Base-by-base conservation (phyloP, 768 basidiomycete species). In the Crucibulum laeve region DNA sequence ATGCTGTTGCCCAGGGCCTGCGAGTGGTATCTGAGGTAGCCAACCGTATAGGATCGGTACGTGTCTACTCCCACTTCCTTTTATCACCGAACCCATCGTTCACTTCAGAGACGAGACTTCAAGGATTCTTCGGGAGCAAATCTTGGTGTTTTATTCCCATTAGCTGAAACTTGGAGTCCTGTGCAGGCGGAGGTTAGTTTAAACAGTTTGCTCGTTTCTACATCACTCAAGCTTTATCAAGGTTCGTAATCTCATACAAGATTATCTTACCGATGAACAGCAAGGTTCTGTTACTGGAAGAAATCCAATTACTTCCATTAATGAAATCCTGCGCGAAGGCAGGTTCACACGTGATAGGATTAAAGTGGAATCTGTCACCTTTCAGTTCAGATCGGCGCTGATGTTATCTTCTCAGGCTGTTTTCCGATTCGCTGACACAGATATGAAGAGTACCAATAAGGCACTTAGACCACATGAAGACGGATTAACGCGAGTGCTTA, bases 231-330 rank as follows among this genome's bases (percentile, higher is more conserved):
- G 40, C 47, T 41, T 22, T 25, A 42, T 30, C 28, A 48, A 97
- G 94, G 79, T 98, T 33, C 83, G 87, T 46, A 83, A 77, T 4
- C 63, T 98, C 3, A 77, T 97, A 30, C 77, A 81, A 44, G 91
- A 93, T 62, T 97, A 97, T 66, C 71, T 99, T 2, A 86, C 84
- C n/a, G 90, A 93, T 62, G 93, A 95, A 51, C 86, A 91, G 49
- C 83, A 83, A 63, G 86, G 87, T 6, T 74, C 81, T 4, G 73
- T 81, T 6, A 74, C 88, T 17, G 84, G 88, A 4, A 76, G 92
- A 35, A 92, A 94, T 59, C 90, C 91, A 5, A 86, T 97, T 48
- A 82, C 84, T 0, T 92, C 94, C 1, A 91, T 98, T 60, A 96
- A 94, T 53, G 96, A 98, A 52, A 84, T 91, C 11, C 74, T 99